Evolutionary conservation across 2,329 filamentous ascomycete species (phyloP), one percentile per base, ranked within the genome.

Genomic region (Cladophialophora yegresii): DNA sequence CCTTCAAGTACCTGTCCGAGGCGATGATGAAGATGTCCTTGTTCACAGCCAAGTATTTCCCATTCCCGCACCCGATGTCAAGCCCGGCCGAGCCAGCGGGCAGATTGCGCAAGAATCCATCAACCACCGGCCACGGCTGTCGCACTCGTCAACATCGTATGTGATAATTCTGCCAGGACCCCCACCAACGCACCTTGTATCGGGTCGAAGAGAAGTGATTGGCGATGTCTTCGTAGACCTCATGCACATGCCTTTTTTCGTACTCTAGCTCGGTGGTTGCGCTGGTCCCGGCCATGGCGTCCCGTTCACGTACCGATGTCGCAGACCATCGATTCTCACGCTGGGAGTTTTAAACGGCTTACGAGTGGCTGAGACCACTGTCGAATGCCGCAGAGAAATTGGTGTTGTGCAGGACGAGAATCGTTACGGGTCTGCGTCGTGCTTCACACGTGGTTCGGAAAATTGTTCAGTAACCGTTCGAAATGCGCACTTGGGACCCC

Each of bases 1-100:
- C 16, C 16, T 23, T 43, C 82, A 72, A 8, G 36, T 43, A 96
- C 81, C 92, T 86, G 80, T 98, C 95, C 62, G 89, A 93, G 63
- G 87, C 93, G 64, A 98, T 76, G 60, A 97, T 89, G 79, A 90
- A 92, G 55, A 96, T 79, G 71, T 85, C 78, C 23, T 82, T 83
- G 77, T 96, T 96, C 63, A 96, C 89, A 65, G 84, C 81, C 66
- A 98, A 81, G 76, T 98, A 97, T 82, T 98, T 98, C 71, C 95
- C 95, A 79, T 99, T 99, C 65, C 95, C 95, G 78, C 95, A 98
- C 66, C 95, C 95, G 62, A 98, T 83, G 77, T 99, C 95, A 33
- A 96, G 83, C 9, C 95, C 95, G 62, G 98, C 79, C 56, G 90
- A 85, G 28, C 93, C 93, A 12, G 87, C 79, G 0, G 82, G 75